phyloP scores from a whole-genome alignment of 257 asterid genomes.

The Voacanga thouarsii region DNA sequence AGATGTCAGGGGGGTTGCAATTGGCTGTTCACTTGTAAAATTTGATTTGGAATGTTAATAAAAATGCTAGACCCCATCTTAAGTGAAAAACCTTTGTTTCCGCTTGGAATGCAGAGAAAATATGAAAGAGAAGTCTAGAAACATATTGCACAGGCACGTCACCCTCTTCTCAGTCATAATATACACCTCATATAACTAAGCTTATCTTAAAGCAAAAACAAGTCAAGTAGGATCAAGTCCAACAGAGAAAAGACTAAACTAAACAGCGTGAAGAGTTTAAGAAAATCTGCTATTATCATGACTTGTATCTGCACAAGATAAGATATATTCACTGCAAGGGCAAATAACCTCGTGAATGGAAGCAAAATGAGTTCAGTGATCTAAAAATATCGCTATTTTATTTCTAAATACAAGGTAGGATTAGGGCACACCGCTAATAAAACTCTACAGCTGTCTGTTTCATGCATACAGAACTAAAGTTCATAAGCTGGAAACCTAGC shows the following conservation, averaged over 20 bases:
- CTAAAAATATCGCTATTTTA: not conserved
- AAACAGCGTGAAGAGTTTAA: not conserved
- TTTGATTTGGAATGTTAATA: conserved; percentile 12
- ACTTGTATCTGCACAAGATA: too few species aligned
- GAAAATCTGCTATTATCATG: not conserved
- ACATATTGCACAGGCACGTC: not conserved
- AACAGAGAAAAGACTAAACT: too few species aligned
- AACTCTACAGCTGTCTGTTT: not conserved
- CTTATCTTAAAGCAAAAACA: not conserved
- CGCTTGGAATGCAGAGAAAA: not conserved
- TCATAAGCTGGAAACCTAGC: conserved; percentile 71
- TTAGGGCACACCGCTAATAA: not conserved
- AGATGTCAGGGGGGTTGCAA: not conserved
- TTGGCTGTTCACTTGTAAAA: conserved; percentile 7
- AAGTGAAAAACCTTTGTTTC: not conserved
- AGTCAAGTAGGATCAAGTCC: not conserved
- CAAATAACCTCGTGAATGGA: not conserved
- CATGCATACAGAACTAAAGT: conserved; percentile 33
- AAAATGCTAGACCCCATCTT: conserved; percentile 12
- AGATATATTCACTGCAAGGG: not conserved
- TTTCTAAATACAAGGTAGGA: not conserved
- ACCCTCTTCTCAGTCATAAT: not conserved
- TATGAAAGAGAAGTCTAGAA: not conserved
- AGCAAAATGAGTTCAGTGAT: too few species aligned
- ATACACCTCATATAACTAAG: not conserved